These are phyloP conservation scores for Talaromyces islandicus DNA, from an alignment of 2,329 filamentous ascomycete species.

Conservation along the genomic window DNA sequence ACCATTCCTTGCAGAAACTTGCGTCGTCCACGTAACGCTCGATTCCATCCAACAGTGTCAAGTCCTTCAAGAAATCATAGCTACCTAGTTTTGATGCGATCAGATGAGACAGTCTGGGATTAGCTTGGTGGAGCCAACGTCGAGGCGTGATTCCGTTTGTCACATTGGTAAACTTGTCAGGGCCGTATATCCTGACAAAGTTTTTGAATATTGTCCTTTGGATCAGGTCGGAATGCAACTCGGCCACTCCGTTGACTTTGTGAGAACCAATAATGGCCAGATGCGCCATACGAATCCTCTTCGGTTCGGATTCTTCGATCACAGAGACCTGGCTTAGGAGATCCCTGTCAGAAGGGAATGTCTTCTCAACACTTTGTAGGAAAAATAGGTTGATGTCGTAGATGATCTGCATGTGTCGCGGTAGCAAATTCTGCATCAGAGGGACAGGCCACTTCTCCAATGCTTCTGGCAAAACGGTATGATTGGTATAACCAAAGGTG, in stretches of 20 bases:
- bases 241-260: conserved; percentile 98
- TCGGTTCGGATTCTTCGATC: conserved; percentile 92
- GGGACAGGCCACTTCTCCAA: conserved; percentile 98
- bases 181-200: conserved; percentile 90
- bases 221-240: conserved; percentile 95
- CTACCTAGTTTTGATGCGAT: conserved; percentile 86
- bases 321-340: conserved; percentile 85
- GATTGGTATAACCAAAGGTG: conserved; percentile 95
- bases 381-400: conserved; percentile 97
- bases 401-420: conserved; percentile 92
- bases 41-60: conserved; percentile 79
- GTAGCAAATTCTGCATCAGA: conserved; percentile 84
- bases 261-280: conserved; percentile 94
- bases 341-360: conserved; percentile 83
- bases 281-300: conserved; percentile 97
- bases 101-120: conserved; percentile 82
- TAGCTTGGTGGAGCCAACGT: conserved; percentile 95
- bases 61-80: conserved; percentile 79
- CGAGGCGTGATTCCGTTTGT: conserved; percentile 97
- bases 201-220: conserved; percentile 99
- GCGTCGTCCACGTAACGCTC: conserved; percentile 81
- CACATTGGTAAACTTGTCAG: conserved; percentile 97
- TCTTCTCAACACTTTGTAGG: conserved; percentile 82
- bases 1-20: conserved; percentile 88
- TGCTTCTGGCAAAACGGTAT: conserved; percentile 94